phyloP scores from a whole-genome alignment of 441 rosid species.

The Croton laevigatus region DNA sequence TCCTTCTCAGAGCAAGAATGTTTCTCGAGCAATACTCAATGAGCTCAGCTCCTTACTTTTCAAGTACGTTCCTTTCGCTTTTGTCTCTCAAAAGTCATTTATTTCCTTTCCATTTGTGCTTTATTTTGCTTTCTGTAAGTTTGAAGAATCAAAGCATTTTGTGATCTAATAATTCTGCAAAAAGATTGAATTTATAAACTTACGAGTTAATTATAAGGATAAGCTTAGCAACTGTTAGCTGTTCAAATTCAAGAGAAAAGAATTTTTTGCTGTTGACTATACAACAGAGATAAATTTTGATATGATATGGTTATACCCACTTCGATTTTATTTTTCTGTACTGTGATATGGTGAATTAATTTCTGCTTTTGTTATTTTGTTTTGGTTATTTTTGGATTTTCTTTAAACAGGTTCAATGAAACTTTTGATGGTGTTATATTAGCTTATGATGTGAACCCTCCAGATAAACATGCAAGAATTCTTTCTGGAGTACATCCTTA shows the following conservation, averaged over 20 bases:
- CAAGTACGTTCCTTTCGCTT: slow-evolving; percentile 46
- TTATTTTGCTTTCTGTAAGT: not conserved
- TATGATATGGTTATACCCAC: too few relatives aligned
- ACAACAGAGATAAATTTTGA: not conserved
- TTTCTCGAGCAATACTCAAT: slow-evolving; percentile 56
- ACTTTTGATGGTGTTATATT: slow-evolving; percentile 64
- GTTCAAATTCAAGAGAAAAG: not conserved
- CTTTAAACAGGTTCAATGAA: slow-evolving; percentile 53
- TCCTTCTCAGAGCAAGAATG: slow-evolving; percentile 58
- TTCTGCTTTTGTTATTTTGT: not conserved
- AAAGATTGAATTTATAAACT: not conserved
- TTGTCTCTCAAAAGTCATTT: not conserved
- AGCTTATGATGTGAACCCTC: slow-evolving; percentile 57
- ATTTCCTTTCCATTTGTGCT: not conserved
- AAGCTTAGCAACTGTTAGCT: not conserved
- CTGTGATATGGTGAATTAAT: not conserved
- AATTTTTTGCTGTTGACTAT: not conserved
- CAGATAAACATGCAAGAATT: slow-evolving; percentile 48
- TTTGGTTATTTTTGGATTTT: slow-evolving; percentile 14
- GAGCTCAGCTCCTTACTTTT: slow-evolving; percentile 79
- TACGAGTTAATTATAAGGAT: not conserved
- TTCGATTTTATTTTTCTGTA: not conserved
- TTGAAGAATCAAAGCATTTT: too few relatives aligned
- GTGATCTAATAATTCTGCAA: too few relatives aligned
- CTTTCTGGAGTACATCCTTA: slow-evolving; percentile 64